Conservation (phyloP, 106 monocot genomes). For the Dendrobium catenatum region DNA sequence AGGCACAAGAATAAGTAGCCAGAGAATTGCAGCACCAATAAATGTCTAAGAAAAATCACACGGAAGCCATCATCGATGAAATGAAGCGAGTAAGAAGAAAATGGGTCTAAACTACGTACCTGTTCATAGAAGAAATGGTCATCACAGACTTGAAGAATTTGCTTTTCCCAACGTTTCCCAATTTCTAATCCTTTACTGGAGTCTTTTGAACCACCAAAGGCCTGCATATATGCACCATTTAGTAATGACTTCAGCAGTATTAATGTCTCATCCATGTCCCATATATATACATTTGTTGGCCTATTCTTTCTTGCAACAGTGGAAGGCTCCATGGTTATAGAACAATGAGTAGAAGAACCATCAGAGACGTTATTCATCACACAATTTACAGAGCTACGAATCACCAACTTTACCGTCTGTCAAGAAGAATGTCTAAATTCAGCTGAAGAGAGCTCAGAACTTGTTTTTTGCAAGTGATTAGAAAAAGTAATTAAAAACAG, state of each 20-base stretch:
- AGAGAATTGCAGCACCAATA: not conserved
- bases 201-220: slow-evolving; percentile 67
- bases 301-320: not conserved
- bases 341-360: not conserved
- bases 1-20: not conserved
- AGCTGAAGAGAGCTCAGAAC: not conserved
- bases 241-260: slow-evolving; percentile 79
- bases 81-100: not conserved
- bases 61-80: not conserved
- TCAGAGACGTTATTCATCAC: slow-evolving; percentile 4
- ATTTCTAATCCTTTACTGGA: slow-evolving; percentile 52
- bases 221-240: slow-evolving; percentile 66
- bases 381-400: not conserved
- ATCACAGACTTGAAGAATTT: slow-evolving; percentile 84
- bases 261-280: slow-evolving; percentile 99
- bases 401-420: not conserved
- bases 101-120: slow-evolving; percentile 26
- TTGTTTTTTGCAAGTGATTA: not conserved
- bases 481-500: not conserved
- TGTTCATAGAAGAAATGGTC: slow-evolving; percentile 78
- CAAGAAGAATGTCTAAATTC: not conserved
- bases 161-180: slow-evolving; percentile 75
- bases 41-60: not conserved
- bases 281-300: slow-evolving; percentile 63
- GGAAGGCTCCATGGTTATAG: slow-evolving; percentile 4